phyloP scores from a whole-genome alignment of 331 rosid species.

The Telfairia occidentalis region DNA sequence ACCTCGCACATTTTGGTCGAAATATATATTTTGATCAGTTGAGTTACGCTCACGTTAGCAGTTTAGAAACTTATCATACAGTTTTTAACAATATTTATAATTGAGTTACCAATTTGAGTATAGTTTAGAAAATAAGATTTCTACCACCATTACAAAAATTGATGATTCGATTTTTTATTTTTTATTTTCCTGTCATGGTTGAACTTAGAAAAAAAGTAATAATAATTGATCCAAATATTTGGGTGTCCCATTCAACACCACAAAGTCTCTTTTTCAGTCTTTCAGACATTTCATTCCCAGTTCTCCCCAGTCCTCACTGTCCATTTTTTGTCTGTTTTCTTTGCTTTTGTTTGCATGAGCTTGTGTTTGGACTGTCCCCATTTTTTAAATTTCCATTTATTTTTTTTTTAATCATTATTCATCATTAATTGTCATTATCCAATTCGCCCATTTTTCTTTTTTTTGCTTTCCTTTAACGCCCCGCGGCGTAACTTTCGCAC shows the following conservation, averaged over 20 bases:
- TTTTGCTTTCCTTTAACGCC: background rate
- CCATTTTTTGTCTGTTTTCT: background rate
- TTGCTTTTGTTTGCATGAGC: background rate
- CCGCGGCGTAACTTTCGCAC: conserved; percentile 5
- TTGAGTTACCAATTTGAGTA: no score
- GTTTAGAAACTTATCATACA: no score
- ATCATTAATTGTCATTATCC: background rate
- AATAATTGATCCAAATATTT: no score
- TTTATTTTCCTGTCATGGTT: no score
- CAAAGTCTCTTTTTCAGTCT: background rate
- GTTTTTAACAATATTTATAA: no score
- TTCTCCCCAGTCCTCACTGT: background rate
- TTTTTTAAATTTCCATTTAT: background rate
- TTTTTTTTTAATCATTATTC: background rate
- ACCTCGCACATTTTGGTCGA: no score
- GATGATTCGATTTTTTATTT: no score
- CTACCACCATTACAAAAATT: no score
- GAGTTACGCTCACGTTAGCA: no score
- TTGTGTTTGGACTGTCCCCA: background rate
- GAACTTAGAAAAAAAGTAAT: no score
- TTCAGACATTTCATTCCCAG: background rate
- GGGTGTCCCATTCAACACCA: background rate
- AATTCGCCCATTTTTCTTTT: background rate
- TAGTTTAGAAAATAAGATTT: no score
- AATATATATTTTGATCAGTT: no score